Evolutionary conservation across 768 basidiomycete species (phyloP), one percentile per base, ranked within the genome.

Genomic region (Suillus placidus): DNA sequence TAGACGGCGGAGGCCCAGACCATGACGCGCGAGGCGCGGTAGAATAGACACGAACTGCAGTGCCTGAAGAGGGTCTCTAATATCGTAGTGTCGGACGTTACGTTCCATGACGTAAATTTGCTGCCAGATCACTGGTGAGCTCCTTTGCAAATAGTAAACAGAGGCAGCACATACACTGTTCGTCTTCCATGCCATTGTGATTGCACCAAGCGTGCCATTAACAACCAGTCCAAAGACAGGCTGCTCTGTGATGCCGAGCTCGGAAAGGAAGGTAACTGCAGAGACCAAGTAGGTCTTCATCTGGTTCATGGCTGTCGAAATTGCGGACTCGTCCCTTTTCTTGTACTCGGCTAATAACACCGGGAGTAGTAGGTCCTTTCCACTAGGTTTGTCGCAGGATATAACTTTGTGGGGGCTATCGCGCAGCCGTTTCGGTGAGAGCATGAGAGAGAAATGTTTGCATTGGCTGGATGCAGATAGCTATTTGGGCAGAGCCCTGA

Each of bases 191-290:
- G 47, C 42, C 61, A 61, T 61, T 0, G 23, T 47, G 4, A 61
- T 10, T n/a, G 61, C 35, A 8, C 61, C 61, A 13, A 26, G 6
- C 8, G 42, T 1, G 4, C 49, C 61, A 30, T 61, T n/a, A 13
- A 61, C 61, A 5, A 61, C 61, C 3, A 61, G 18, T 13, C 61
- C 49, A 23, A 61, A 61, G 4, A 61, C 26, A 13, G 61, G 61
- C 18, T 61, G 47, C n/a, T 61, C 51, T 47, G 61, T 61, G 35
- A 61, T 20, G 13, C 34, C 16, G 30, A 57, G 30, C 6, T 18
- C 23, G 2, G 49, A 42, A 12, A 61, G 61, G 30, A 61, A 61
- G 20, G 42, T 52, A 5, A 57, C 18, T 6, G 61, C 30, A 1
- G 61, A 61, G 20, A 61, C 61, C 13, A 32, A 18, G 10, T 57